Evolutionary conservation across 1,284 basidiomycete genomes (phyloP).

Genomic region (Cutaneotrichosporon sp.): DNA sequence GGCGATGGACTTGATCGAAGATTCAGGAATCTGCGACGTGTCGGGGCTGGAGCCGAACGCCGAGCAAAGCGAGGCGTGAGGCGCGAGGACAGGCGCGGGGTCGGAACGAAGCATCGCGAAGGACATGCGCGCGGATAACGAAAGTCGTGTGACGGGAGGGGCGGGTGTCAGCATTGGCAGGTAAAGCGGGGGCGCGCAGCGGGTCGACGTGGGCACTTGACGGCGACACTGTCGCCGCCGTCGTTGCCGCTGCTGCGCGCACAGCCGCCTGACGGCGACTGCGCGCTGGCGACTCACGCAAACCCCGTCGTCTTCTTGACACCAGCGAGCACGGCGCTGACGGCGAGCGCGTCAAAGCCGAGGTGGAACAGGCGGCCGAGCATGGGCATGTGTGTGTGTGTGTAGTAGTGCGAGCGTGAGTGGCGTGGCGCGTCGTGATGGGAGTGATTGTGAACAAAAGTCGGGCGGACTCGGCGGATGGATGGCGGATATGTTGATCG

Average conservation of each 20-base stretch:
- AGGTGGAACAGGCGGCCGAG: slow-evolving; percentile 80
- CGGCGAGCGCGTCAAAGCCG: slow-evolving; percentile 72
- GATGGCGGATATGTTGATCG: too few relatives aligned
- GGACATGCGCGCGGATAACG: too few relatives aligned
- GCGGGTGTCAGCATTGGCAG: too few relatives aligned
- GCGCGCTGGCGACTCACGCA: slow-evolving; percentile 58
- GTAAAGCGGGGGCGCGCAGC: too few relatives aligned
- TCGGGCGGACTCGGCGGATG: background rate
- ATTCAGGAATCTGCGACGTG: slow-evolving; percentile 64
- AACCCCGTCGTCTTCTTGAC: slow-evolving; percentile 86
- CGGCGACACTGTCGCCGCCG: too few relatives aligned
- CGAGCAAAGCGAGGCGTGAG: background rate
- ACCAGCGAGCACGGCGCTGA: slow-evolving; percentile 86
- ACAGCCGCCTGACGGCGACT: too few relatives aligned
- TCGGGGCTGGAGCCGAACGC: slow-evolving; percentile 55
- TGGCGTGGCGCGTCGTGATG: background rate
- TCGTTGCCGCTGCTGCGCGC: too few relatives aligned
- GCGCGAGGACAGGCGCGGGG: background rate
- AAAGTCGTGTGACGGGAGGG: too few relatives aligned
- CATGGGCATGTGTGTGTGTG: slow-evolving; percentile 18
- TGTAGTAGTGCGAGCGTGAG: background rate
- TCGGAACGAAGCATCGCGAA: background rate
- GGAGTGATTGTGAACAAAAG: background rate
- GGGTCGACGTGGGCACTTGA: too few relatives aligned
- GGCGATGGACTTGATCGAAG: slow-evolving; percentile 65